Base-by-base conservation (phyloP, 345 rosid species). In the Hibiscus tridactylites region DNA sequence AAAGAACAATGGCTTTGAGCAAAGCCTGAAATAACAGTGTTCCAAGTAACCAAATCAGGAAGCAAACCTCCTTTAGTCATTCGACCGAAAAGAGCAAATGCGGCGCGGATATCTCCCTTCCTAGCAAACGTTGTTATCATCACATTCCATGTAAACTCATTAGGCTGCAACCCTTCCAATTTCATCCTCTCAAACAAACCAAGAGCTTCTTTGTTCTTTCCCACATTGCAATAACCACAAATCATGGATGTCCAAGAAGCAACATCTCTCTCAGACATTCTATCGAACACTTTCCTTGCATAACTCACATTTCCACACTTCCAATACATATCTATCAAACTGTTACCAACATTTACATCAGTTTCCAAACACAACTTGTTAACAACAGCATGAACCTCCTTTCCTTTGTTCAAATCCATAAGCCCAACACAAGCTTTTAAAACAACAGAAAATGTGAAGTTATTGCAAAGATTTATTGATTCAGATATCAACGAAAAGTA, bases 21-120 rank as follows among this genome's bases (percentile, higher is more conserved):
- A 79, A 84, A 84, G 50, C 87, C 85, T 6, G 88, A 81, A 70
- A 84, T 84, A 65, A 84, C 64, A 3, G 88, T 85, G 76, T 85
- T 85, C 92, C 88, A 85, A 65, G 90, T 81, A 42, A 81, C 80
- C 79, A 80, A 64, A 78, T 85, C 85, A 65, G 83, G 83, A 72
- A 79, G 64, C 59, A 79, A 61, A 17, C 87, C 84, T 71, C 79
- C 84, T 54, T 39, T 68, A 29, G 46, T 75, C 85, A 86, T 86
- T 72, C 76, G 70, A 72, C 57, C 50, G 61, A 83, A 75, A 44
- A 80, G 44, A 15, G 70, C 52, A 19, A 77, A 73, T 6, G 81
- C 84, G 35, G 66, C 74, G 56, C 29, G 60, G 56, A 70, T 61
- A 76, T 86, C 83, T 68, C 89, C 85, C 4, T 66, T 68, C 72